Base-by-base conservation (phyloP, 1,284 basidiomycete genomes). In the Ganoderma boninense region DNA sequence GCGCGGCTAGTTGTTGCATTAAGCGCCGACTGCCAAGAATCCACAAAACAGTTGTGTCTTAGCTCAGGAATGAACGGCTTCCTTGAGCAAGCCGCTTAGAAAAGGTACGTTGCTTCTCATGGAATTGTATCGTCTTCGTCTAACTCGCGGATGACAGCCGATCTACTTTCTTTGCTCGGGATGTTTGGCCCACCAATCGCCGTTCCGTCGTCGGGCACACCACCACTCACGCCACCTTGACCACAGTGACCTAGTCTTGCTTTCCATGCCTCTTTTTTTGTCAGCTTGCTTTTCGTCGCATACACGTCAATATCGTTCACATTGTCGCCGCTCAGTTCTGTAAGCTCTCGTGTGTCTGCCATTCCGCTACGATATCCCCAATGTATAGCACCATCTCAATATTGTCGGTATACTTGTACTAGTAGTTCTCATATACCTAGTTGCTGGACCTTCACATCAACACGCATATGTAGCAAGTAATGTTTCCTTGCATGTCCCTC, bases 21-120 rank as follows among this genome's bases (percentile, higher is more conserved):
- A 46, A 92, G 90, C 75, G 91, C 91, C 0, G 91, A 93, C 77
- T 90, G 89, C 73, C 91, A 93, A 79, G 90, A 91, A 69, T 91
- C 90, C 6, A 92, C 91, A 3, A 92, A 92, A 77, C 87, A 90
- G 76, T 82, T 92, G 16, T 93, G 91, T 75, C 78, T 92, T 23
- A 91, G 89, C 74, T 90, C 91, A 10, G 91, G 91, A 20, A 92
- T 93, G 91, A 91, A 92, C 75, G 83, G 84, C 4, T 93, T 92
- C 78, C 86, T 92, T 92, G 72, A 91, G 88, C 77, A 93, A 93
- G 80, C 91, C 91, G 8, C 79, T 92, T 49, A 87, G 84, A 77
- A 89, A 88, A 79, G 81, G 90, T 90, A 70, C 71, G 87, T 81
- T 26, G 40, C 13, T 42, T 2, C n/a, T 20, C 18, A 11, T 8